Base-by-base conservation (phyloP, 2,329 filamentous ascomycete species). In the Xenoacremonium recifei region DNA sequence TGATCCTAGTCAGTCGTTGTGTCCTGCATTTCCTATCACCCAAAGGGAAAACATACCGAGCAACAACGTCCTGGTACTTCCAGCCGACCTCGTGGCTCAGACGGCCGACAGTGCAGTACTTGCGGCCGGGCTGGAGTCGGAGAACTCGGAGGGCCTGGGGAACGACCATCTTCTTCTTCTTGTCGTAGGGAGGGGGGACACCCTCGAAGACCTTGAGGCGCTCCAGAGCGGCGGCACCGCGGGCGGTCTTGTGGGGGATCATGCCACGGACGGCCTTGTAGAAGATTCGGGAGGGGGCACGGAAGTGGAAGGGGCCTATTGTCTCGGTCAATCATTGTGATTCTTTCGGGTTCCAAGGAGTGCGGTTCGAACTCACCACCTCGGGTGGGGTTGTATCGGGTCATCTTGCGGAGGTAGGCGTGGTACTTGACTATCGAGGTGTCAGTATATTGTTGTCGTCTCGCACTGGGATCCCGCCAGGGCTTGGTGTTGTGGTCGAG, bases 251-350 rank as follows among this genome's bases (percentile, higher is more conserved):
- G 89, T 99, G 93, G 69, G 93, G 93, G 62, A 99, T 95, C 93
- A 99, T 99, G 74, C 93, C 93, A 74, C 93, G 92, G 77, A 99
- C 89, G 71, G 93, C 90, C 87, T 96, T 96, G 88, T 96, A 99
- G 87, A 99, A 96, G 82, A 99, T 96, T 77, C 95, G 88, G 66
- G 91, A 95, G 55, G 93, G 93, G 64, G 92, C 90, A 72, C 93
- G 93, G 90, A 96, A 97, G 80, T 99, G 93, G 90, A 97, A 99
- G 75, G 93, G 93, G 80, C 92, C 86, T 90, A 65, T 48, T 42
- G 36, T 41, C 47, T 39, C 40, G 48, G 52, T 63, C 53, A 57
- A 62, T 62, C 60, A 71, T 58, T 68, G 63, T 63, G n/a, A 51
- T 41, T 54, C 45, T 30, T 37, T 30, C 44, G 11, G 21, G n/a